Conservation (phyloP, 345 rosid genomes). For the Eucalyptus brandiana region DNA sequence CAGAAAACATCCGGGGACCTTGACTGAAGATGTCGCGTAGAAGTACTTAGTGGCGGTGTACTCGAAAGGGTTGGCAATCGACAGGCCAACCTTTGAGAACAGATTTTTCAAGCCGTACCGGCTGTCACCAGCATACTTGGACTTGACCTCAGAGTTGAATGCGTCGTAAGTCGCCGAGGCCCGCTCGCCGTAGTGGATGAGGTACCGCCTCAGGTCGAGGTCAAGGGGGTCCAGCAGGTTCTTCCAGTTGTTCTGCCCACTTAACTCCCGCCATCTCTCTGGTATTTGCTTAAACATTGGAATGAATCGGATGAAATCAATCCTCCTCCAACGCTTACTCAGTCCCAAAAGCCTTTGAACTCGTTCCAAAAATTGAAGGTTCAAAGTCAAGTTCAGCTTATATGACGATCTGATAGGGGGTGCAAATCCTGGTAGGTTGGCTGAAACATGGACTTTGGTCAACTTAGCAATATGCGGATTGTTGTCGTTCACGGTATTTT, state of each 20-base stretch:
- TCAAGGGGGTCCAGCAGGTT: slow-evolving; percentile 58
- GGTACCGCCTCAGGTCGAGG: slow-evolving; percentile 55
- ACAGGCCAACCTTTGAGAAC: slow-evolving; percentile 42
- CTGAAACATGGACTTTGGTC: not conserved
- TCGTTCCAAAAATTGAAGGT: not conserved
- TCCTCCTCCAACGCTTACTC: not conserved
- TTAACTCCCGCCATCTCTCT: slow-evolving; percentile 50
- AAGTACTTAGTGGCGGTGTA: slow-evolving; percentile 37
- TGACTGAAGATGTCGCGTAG: slow-evolving; percentile 41
- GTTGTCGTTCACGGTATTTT: not conserved
- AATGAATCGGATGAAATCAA: not conserved
- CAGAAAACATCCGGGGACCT: slow-evolving; percentile 49
- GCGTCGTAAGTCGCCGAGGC: slow-evolving; percentile 65
- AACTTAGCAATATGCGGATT: not conserved
- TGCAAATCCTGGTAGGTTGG: not conserved
- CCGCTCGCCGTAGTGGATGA: slow-evolving; percentile 77
- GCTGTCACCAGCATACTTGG: slow-evolving; percentile 52
- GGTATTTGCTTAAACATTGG: slow-evolving; percentile 13
- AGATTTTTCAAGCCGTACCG: slow-evolving; percentile 30
- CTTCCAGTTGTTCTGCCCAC: slow-evolving; percentile 60
- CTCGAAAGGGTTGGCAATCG: slow-evolving; percentile 38
- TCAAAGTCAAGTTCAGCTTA: not conserved
- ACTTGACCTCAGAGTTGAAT: slow-evolving; percentile 42
- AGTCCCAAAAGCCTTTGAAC: not conserved
- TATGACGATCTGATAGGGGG: not conserved